Evolutionary conservation across 768 basidiomycete species (phyloP).

Genomic region (Leccinum rimulosum): DNA sequence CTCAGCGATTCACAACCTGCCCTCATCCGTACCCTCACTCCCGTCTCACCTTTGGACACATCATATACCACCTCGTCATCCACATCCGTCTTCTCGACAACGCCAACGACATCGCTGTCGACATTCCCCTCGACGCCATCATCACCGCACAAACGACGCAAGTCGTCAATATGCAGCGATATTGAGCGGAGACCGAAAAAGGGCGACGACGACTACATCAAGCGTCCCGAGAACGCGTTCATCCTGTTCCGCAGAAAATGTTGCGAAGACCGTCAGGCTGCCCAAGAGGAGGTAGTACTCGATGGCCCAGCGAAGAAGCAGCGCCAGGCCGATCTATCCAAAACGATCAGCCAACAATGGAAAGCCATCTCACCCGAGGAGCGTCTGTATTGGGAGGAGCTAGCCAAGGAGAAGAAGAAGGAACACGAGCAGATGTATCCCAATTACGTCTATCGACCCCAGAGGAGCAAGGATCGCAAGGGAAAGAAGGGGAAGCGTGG

Average conservation of each 20-base stretch:
- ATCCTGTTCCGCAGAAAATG: conserved; percentile 80
- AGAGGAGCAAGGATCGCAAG: conserved; percentile 51
- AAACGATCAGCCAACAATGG: conserved; percentile 82
- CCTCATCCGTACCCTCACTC: conserved; percentile 41
- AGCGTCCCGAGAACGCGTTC: conserved; percentile 82
- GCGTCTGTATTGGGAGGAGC: conserved; percentile 68
- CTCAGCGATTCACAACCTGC: conserved; percentile 43
- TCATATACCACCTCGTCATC: conserved; percentile 35
- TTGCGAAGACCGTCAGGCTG: conserved; percentile 66
- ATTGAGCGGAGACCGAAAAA: conserved; percentile 52
- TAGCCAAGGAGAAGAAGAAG: conserved; percentile 77
- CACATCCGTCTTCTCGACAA: conserved; percentile 41
- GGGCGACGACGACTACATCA: conserved; percentile 82
- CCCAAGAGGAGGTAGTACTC: conserved; percentile 43
- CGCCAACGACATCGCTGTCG: conserved; percentile 34
- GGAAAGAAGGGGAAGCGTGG: conserved; percentile 44
- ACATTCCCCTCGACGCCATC: conserved; percentile 34
- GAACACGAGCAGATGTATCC: conserved; percentile 76
- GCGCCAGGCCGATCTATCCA: conserved; percentile 75
- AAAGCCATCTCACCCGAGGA: conserved; percentile 65
- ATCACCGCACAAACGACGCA: conserved; percentile 49
- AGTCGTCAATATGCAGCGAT: conserved; percentile 45
- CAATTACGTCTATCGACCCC: conserved; percentile 80
- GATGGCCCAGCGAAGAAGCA: conserved; percentile 61
- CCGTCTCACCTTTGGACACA: conserved; percentile 32